Conservation (phyloP, 257 asterid genomes). For the Jacaranda mimosifolia region DNA sequence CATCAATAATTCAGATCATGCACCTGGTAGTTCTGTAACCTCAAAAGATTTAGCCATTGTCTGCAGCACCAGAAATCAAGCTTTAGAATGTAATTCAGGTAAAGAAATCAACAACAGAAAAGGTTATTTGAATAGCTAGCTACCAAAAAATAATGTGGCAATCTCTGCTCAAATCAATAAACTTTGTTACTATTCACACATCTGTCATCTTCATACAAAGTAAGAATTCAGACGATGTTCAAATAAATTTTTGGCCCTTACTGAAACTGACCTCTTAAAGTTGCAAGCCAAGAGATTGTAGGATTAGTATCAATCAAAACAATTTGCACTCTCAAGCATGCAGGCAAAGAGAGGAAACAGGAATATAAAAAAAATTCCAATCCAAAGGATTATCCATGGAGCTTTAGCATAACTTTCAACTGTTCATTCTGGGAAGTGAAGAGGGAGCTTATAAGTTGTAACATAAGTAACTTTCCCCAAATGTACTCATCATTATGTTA, state of each 20-base stretch:
- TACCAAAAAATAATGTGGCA: slow-evolving; percentile 15
- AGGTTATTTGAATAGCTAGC: slow-evolving; percentile 16
- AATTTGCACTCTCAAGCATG: not conserved
- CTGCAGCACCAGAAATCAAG: slow-evolving; percentile 60
- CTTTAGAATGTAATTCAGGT: slow-evolving; percentile 31
- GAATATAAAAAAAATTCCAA: not conserved
- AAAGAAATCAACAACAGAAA: slow-evolving; percentile 17
- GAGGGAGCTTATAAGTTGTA: slow-evolving; percentile 25
- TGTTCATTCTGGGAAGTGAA: not conserved
- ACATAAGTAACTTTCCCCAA: not conserved
- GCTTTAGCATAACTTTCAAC: not conserved
- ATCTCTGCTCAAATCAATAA: slow-evolving; percentile 12
- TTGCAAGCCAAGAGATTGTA: slow-evolving; percentile 10
- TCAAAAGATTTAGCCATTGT: slow-evolving; percentile 91
- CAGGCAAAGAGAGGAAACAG: not conserved
- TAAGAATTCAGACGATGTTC: slow-evolving; percentile 13
- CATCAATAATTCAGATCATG: slow-evolving; percentile 31
- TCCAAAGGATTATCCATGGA: not conserved
- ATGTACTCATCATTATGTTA: not conserved
- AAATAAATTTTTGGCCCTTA: not conserved
- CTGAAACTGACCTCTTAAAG: slow-evolving; percentile 26
- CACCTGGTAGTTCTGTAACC: slow-evolving; percentile 97
- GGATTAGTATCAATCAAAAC: not conserved
- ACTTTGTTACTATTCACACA: not conserved
- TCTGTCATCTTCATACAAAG: slow-evolving; percentile 15